phyloP scores from a whole-genome alignment of 1,284 basidiomycete genomes.

The Cryptococcus wingfieldii region DNA sequence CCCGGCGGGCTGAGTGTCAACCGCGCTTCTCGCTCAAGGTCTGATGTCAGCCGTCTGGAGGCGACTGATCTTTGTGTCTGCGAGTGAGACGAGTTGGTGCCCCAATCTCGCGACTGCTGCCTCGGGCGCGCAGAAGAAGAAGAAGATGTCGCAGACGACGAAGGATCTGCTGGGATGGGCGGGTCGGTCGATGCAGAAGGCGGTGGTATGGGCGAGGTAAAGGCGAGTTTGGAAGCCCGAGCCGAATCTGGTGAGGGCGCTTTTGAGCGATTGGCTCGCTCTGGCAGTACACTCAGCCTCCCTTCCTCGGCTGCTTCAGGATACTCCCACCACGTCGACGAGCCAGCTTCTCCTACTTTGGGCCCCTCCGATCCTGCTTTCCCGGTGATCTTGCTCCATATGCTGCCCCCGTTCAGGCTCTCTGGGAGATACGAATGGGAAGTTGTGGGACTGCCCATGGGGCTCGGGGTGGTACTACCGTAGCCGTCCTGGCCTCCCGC shows the following conservation, averaged over 20 bases:
- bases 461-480: slow-evolving; percentile 19
- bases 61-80: not conserved
- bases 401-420: not conserved
- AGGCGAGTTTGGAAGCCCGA: slow-evolving; percentile 24
- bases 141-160: too few relatives aligned
- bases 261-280: not conserved
- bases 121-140: not conserved
- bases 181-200: not conserved
- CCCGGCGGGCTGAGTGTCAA: slow-evolving; percentile 14
- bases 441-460: slow-evolving; percentile 7
- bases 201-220: slow-evolving; percentile 20
- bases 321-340: not conserved
- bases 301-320: not conserved
- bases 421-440: not conserved
- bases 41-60: slow-evolving; percentile 1
- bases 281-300: not conserved
- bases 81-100: not conserved
- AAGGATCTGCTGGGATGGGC: too few relatives aligned
- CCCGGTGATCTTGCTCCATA: not conserved
- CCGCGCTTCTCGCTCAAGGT: slow-evolving; percentile 12
- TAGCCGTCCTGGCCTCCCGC: slow-evolving; percentile 8
- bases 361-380: not conserved
- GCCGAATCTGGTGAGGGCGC: slow-evolving; percentile 1
- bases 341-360: too few relatives aligned
- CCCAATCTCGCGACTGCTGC: not conserved